Conservation (phyloP, 2,329 filamentous ascomycete species). For the Sarocladiaceae sp. region DNA sequence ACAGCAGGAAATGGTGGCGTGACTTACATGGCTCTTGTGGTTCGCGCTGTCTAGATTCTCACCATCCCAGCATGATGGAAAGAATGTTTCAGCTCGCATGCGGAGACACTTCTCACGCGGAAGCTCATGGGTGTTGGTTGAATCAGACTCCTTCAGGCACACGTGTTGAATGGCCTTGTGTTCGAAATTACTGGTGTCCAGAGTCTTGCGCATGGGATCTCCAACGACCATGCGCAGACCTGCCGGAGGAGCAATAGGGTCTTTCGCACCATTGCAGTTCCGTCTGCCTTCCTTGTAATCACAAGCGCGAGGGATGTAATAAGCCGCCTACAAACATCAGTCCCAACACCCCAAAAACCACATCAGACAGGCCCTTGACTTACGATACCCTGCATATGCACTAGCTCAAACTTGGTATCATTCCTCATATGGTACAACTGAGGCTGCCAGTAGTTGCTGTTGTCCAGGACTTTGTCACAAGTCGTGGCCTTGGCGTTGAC, state of each 20-base stretch:
- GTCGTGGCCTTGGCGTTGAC: constrained; percentile 57
- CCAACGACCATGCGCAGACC: constrained; percentile 65
- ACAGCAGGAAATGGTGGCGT: not conserved
- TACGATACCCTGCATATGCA: constrained; percentile 26
- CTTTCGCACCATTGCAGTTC: constrained; percentile 16
- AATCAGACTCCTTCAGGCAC: constrained; percentile 41
- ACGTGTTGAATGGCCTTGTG: constrained; percentile 50
- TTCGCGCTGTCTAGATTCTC: constrained; percentile 47
- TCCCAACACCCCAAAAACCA: not conserved
- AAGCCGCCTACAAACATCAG: constrained; percentile 20
- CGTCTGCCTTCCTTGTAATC: constrained; percentile 20
- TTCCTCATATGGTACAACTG: constrained; percentile 45
- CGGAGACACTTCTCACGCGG: constrained; percentile 48
- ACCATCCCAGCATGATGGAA: constrained; percentile 62
- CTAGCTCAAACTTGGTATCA: constrained; percentile 50
- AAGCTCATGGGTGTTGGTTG: constrained; percentile 44
- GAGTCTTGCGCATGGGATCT: constrained; percentile 41
- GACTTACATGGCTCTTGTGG: constrained; percentile 50
- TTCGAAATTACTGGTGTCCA: constrained; percentile 33
- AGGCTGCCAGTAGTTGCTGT: constrained; percentile 67
- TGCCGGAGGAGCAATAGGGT: constrained; percentile 53
- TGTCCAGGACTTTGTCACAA: constrained; percentile 30
- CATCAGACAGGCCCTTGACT: constrained; percentile 12
- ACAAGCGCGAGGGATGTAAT: constrained; percentile 23
- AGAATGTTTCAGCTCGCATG: constrained; percentile 49